A percentile compares a stretch with the other conserved stretches of the same genome.
Conservation (phyloP, 106 monocot genomes). For the Dioscorea zingiberensis region DNA sequence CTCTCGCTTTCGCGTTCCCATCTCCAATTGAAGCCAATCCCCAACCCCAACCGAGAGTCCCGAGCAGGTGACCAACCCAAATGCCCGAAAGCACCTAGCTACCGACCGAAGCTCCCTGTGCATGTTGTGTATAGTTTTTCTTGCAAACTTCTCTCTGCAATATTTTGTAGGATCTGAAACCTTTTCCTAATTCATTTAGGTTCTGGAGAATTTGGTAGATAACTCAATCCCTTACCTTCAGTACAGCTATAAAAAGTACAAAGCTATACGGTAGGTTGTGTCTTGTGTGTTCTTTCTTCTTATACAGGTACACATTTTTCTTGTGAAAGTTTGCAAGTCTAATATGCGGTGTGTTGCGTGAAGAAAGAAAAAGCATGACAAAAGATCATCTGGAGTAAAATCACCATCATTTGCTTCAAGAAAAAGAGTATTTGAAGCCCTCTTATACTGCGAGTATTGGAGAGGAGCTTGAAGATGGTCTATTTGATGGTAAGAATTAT, state of each 20-base stretch:
- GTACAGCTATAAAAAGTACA: conserved; percentile 90
- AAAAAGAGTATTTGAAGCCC: conserved; percentile 88
- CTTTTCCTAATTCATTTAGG: conserved; percentile 22
- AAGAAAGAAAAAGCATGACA: conserved; percentile 79
- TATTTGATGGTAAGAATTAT: conserved; percentile 70
- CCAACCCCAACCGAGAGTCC: no score
- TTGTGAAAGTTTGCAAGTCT: background rate
- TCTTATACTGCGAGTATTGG: conserved; percentile 81
- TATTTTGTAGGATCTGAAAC: background rate
- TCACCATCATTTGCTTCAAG: conserved; percentile 43
- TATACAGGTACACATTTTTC: background rate
- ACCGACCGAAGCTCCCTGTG: no score
- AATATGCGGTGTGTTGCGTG: conserved; percentile 3
- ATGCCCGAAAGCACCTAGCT: no score
- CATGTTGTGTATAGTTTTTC: conserved; percentile 11
- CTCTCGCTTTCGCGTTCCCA: no score
- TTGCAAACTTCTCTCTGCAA: conserved; percentile 1
- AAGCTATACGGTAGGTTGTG: conserved; percentile 71
- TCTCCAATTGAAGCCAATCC: no score
- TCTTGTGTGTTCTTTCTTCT: background rate
- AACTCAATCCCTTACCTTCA: conserved; percentile 81
- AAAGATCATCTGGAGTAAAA: conserved; percentile 37
- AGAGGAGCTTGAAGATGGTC: conserved; percentile 79
- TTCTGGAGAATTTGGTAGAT: conserved; percentile 83
- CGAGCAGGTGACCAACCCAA: no score